phyloP scores from a whole-genome alignment of 2,329 filamentous ascomycete species.

The Fusarium devonianum region DNA sequence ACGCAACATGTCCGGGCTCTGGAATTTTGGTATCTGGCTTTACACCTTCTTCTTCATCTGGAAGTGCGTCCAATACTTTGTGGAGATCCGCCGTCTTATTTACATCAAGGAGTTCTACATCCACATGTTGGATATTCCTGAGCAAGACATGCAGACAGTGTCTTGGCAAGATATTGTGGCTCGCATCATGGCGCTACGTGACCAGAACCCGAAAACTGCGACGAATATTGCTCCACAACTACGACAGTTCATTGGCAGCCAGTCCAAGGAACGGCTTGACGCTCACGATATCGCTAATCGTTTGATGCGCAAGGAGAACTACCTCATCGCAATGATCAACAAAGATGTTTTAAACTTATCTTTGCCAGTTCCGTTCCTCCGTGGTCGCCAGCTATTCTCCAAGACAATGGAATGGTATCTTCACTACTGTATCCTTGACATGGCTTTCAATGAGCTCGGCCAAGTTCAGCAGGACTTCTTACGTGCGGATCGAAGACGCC shows the following conservation, averaged over 20 bases:
- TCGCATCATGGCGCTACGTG: conserved; percentile 82
- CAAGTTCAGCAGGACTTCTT: conserved; percentile 88
- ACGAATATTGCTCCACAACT: conserved; percentile 60
- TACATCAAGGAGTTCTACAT: conserved; percentile 87
- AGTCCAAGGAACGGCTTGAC: conserved; percentile 92
- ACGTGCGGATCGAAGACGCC: conserved; percentile 79
- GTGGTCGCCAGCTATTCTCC: conserved; percentile 83
- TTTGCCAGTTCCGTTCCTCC: conserved; percentile 83
- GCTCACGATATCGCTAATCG: conserved; percentile 97
- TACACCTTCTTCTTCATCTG: conserved; percentile 87
- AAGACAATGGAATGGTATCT: conserved; percentile 92
- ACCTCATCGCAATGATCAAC: conserved; percentile 95
- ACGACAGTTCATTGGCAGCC: conserved; percentile 73
- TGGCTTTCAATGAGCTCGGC: conserved; percentile 88
- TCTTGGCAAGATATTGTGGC: conserved; percentile 93
- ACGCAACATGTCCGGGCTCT: conserved; percentile 73
- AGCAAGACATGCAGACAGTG: conserved; percentile 88
- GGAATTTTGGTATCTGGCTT: conserved; percentile 82
- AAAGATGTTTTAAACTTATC: conserved; percentile 92
- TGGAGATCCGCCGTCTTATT: conserved; percentile 75
- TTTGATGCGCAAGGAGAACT: conserved; percentile 96
- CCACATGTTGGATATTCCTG: conserved; percentile 81
- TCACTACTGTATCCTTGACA: conserved; percentile 88
- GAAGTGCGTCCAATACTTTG: conserved; percentile 75
- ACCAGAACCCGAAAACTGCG: conserved; percentile 84